A percentile compares a stretch with the other conserved stretches of the same genome.
Conservation (phyloP, 768 basidiomycete genomes). For the Xerocomellus intermedius region DNA sequence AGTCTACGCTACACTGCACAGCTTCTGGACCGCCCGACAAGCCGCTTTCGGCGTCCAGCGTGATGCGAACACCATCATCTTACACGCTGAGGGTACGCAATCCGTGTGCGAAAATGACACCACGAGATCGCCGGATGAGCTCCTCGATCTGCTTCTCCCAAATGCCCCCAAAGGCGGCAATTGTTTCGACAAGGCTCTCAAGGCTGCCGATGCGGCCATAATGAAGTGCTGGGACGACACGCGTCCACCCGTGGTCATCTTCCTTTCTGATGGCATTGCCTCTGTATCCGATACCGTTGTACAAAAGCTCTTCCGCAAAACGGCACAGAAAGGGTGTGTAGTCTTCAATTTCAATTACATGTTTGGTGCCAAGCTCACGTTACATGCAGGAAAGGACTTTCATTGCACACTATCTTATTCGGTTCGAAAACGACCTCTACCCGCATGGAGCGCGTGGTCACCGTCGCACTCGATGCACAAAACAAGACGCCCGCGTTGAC, state of each 20-base stretch:
- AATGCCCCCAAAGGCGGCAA: conserved; percentile 41
- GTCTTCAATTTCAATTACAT: not conserved
- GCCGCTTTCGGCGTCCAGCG: conserved; percentile 35
- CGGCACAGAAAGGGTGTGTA: conserved; percentile 43
- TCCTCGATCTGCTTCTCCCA: conserved; percentile 40
- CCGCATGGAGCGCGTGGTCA: conserved; percentile 45
- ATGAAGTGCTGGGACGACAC: conserved; percentile 43
- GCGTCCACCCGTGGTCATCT: conserved; percentile 50
- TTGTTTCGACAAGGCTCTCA: conserved; percentile 41
- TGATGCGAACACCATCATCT: conserved; percentile 56
- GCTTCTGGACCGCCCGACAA: conserved; percentile 53
- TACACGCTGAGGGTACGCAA: conserved; percentile 37
- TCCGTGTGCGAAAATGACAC: conserved; percentile 43
- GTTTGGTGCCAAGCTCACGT: not conserved
- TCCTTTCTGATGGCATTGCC: conserved; percentile 57
- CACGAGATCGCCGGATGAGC: conserved; percentile 39
- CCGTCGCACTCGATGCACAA: conserved; percentile 48
- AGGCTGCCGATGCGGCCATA: conserved; percentile 38
- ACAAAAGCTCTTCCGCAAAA: conserved; percentile 35
- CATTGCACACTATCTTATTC: conserved; percentile 59
- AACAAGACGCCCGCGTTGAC: conserved; percentile 27
- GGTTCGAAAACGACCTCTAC: conserved; percentile 33
- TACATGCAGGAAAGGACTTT: conserved; percentile 46
- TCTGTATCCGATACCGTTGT: conserved; percentile 32
- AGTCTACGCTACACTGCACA: conserved; percentile 50